A percentile compares a stretch with the other conserved stretches of the same genome.
phyloP scores from a whole-genome alignment of 768 basidiomycete genomes.

The Auriscalpium vulgare region DNA sequence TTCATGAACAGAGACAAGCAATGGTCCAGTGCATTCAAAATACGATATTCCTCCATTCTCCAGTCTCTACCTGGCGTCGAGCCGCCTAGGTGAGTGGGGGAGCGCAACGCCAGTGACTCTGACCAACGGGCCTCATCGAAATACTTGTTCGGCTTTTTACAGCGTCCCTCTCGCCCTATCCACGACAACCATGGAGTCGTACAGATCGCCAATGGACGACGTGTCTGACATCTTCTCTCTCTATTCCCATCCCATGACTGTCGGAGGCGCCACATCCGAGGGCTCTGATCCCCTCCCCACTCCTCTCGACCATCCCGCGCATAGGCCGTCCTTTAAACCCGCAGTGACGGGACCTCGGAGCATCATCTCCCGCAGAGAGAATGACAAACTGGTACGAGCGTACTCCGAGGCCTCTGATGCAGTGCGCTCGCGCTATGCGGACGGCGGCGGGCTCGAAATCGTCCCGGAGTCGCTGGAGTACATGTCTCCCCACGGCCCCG shows the following conservation, averaged over 20 bases:
- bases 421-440: slow-evolving; percentile 1
- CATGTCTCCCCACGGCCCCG: slow-evolving; percentile 7
- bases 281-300: slow-evolving; percentile 3
- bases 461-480: slow-evolving; percentile 11
- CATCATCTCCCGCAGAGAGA: slow-evolving; percentile 1
- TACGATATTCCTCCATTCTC: too few relatives aligned
- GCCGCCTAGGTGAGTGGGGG: too few relatives aligned
- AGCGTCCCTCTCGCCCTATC: too few relatives aligned
- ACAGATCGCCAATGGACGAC: slow-evolving; percentile 6
- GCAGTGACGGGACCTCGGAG: slow-evolving; percentile 4
- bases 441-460: not conserved
- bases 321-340: not conserved
- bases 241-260: slow-evolving; percentile 8
- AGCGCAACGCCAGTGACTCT: too few relatives aligned
- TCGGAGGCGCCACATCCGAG: not conserved
- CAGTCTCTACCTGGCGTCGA: too few relatives aligned
- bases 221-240: slow-evolving; percentile 13
- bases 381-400: slow-evolving; percentile 2
- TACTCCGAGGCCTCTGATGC: slow-evolving; percentile 2
- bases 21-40: too few relatives aligned
- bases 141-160: too few relatives aligned
- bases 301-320: slow-evolving; percentile 2
- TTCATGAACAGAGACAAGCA: too few relatives aligned
- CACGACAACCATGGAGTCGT: not conserved
- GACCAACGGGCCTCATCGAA: too few relatives aligned